phyloP scores from a whole-genome alignment of 805 yeast species.

The Cyberlindnera xylosilytica region DNA sequence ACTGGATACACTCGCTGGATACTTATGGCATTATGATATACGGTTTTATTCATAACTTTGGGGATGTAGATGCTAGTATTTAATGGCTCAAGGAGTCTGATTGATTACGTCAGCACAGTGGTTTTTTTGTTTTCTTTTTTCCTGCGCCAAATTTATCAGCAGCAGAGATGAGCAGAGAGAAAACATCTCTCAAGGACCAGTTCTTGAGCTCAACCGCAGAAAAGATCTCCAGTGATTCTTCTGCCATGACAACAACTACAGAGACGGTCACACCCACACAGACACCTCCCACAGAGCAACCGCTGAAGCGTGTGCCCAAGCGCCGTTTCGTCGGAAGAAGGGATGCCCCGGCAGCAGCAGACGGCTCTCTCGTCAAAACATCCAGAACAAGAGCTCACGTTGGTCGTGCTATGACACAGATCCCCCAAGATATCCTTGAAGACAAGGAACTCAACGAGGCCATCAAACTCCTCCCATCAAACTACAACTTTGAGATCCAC shows the following conservation, averaged over 20 bases:
- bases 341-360: constrained; percentile 16
- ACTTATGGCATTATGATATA: background rate
- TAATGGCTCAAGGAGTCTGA: no score
- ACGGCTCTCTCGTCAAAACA: constrained; percentile 23
- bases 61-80: no score
- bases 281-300: no score
- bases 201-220: no score
- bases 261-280: no score
- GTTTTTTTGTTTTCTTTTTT: no score
- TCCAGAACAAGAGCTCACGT: constrained; percentile 34
- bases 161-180: no score
- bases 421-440: constrained; percentile 79
- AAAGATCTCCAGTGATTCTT: no score
- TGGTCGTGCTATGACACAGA: constrained; percentile 73
- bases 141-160: no score
- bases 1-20: background rate
- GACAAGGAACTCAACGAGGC: constrained; percentile 85
- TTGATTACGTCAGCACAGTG: no score
- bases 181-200: no score
- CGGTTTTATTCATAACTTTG: background rate
- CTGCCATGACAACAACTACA: no score
- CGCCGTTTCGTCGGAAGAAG: constrained; percentile 62
- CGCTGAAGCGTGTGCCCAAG: constrained; percentile 34
- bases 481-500: constrained; percentile 94
- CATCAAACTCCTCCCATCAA: constrained; percentile 75